A percentile compares a stretch with the other conserved stretches of the same genome.
phyloP scores from a whole-genome alignment of 805 yeast genomes.

The Saccharomycopsis capsularis region DNA sequence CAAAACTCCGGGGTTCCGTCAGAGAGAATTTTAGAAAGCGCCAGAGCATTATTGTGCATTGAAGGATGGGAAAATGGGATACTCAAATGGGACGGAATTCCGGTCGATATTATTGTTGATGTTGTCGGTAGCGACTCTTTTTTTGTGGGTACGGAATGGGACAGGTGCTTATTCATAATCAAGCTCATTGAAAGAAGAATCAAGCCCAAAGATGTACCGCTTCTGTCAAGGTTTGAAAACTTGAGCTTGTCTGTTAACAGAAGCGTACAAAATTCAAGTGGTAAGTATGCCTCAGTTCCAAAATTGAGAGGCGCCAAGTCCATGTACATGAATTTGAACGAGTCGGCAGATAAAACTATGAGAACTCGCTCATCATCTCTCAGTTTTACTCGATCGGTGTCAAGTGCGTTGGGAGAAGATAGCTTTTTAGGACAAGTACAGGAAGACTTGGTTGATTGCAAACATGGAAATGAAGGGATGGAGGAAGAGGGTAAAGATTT shows the following conservation, averaged over 20 bases:
- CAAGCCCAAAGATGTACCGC: slow-evolving; percentile 3
- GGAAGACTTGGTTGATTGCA: not conserved
- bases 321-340: slow-evolving; percentile 1
- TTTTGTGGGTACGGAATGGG: slow-evolving; percentile 51
- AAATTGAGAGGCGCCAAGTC: not conserved
- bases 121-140: slow-evolving; percentile 45
- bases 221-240: not conserved
- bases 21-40: slow-evolving; percentile 38
- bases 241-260: not conserved
- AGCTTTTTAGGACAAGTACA: no score
- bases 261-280: not conserved
- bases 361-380: not conserved
- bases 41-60: slow-evolving; percentile 39
- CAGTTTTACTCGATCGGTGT: not conserved
- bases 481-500: not conserved
- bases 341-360: no score
- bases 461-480: not conserved
- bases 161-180: slow-evolving; percentile 42
- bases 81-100: slow-evolving; percentile 42
- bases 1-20: slow-evolving; percentile 42
- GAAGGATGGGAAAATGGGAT: slow-evolving; percentile 45
- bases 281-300: no score
- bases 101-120: slow-evolving; percentile 35
- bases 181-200: slow-evolving; percentile 35
- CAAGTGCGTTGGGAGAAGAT: not conserved